Percentiles rank a stretch among this genome's conserved stretches.
Conservation (phyloP, 371 early-diverging fungal species). For the Mortierella sp. region DNA sequence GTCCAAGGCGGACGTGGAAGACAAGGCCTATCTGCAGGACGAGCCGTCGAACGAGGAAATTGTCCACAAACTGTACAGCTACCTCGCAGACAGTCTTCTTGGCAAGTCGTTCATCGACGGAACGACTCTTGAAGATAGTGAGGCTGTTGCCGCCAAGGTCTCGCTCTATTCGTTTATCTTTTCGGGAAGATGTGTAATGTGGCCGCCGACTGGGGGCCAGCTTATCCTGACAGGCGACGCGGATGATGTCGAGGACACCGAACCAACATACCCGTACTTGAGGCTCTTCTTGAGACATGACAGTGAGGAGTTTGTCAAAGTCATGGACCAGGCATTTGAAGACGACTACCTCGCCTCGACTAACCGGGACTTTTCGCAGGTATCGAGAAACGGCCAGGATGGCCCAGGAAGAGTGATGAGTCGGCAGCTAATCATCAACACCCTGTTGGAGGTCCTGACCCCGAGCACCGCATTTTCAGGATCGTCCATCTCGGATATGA, state of each 20-base stretch:
- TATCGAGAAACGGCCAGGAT: slow-evolving; percentile 60
- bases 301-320: slow-evolving; percentile 73
- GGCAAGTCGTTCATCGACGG: slow-evolving; percentile 85
- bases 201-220: slow-evolving; percentile 75
- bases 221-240: slow-evolving; percentile 69
- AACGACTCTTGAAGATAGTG: slow-evolving; percentile 57
- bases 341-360: slow-evolving; percentile 69
- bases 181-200: slow-evolving; percentile 75
- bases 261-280: slow-evolving; percentile 83
- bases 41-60: slow-evolving; percentile 49
- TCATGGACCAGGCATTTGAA: slow-evolving; percentile 74
- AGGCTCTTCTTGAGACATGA: slow-evolving; percentile 74
- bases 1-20: slow-evolving; percentile 3
- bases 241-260: slow-evolving; percentile 62
- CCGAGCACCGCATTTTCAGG: slow-evolving; percentile 37
- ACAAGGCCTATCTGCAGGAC: slow-evolving; percentile 8
- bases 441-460: slow-evolving; percentile 71
- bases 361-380: slow-evolving; percentile 61
- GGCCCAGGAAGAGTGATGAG: slow-evolving; percentile 73
- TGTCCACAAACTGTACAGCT: slow-evolving; percentile 78
- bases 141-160: slow-evolving; percentile 75
- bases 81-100: slow-evolving; percentile 73
- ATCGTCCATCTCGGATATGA: slow-evolving; percentile 12
- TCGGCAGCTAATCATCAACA: slow-evolving; percentile 81
- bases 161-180: slow-evolving; percentile 84